Evolutionary conservation across 1,284 basidiomycete genomes (phyloP).

Genomic region (Singerocomus inundabilis): DNA sequence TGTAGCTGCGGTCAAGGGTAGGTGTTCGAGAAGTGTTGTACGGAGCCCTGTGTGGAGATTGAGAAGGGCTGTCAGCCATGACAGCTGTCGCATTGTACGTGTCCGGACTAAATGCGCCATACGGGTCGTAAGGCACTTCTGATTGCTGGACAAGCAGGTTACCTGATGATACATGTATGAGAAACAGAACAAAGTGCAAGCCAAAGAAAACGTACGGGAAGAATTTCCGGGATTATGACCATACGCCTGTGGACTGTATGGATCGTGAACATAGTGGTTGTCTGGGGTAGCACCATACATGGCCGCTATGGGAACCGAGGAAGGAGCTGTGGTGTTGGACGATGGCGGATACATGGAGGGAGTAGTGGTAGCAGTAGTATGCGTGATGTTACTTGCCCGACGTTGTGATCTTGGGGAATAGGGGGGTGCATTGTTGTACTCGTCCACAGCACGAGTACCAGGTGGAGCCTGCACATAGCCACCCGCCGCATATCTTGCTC

Average conservation of each 20-base stretch:
- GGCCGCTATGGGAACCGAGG: slow-evolving; percentile 25
- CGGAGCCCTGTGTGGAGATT: slow-evolving; percentile 32
- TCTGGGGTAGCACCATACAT: slow-evolving; percentile 23
- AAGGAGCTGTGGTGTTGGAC: slow-evolving; percentile 18
- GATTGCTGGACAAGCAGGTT: slow-evolving; percentile 52
- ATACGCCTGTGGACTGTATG: slow-evolving; percentile 43
- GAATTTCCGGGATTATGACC: slow-evolving; percentile 54
- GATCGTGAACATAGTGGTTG: slow-evolving; percentile 32
- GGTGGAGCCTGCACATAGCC: slow-evolving; percentile 63
- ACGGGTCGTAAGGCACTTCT: slow-evolving; percentile 51
- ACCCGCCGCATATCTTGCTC: slow-evolving; percentile 41
- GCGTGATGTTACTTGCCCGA: slow-evolving; percentile 45
- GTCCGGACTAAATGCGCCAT: slow-evolving; percentile 42
- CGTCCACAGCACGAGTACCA: slow-evolving; percentile 70
- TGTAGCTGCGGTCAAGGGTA: slow-evolving; percentile 50
- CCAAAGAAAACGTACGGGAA: slow-evolving; percentile 48
- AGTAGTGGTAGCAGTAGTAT: slow-evolving; percentile 41
- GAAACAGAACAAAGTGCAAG: neutral
- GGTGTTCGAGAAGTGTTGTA: slow-evolving; percentile 34
- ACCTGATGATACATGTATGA: slow-evolving; percentile 41
- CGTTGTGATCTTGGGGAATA: slow-evolving; percentile 44
- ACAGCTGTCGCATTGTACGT: slow-evolving; percentile 40
- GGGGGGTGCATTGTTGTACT: slow-evolving; percentile 55
- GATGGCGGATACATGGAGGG: slow-evolving; percentile 41
- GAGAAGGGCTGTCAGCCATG: slow-evolving; percentile 26